phyloP scores from a whole-genome alignment of 1,139 yeast genomes.

The Blastobotrys ciferrii region DNA sequence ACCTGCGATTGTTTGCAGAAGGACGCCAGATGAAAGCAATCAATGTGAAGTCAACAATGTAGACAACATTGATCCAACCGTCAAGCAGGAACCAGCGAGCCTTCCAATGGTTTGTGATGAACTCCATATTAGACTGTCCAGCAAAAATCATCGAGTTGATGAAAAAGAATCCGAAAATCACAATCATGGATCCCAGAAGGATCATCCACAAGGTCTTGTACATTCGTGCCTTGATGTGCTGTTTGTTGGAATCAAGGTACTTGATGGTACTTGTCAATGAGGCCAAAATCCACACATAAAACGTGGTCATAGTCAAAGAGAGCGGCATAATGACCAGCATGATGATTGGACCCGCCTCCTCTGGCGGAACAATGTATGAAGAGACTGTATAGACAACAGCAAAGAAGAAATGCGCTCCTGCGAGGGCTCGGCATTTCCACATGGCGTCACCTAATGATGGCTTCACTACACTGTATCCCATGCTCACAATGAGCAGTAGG shows the following conservation, averaged over 20 bases:
- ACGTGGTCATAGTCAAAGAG: constrained; percentile 63
- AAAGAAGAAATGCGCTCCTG: constrained; percentile 67
- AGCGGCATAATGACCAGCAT: constrained; percentile 65
- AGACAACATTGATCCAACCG: constrained; percentile 93
- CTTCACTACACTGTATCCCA: constrained; percentile 90
- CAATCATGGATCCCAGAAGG: constrained; percentile 62
- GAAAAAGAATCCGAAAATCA: constrained; percentile 62
- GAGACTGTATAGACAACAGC: constrained; percentile 67
- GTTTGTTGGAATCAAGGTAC: constrained; percentile 78
- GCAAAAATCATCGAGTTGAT: constrained; percentile 69
- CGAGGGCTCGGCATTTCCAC: constrained; percentile 77
- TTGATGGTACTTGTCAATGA: constrained; percentile 74
- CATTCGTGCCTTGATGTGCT: constrained; percentile 84
- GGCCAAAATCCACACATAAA: constrained; percentile 72
- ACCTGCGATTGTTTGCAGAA: constrained; percentile 88
- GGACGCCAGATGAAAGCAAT: constrained; percentile 97
- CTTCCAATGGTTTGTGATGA: constrained; percentile 90
- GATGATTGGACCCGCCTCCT: constrained; percentile 44
- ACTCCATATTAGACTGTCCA: constrained; percentile 70
- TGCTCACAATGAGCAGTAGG: constrained; percentile 74
- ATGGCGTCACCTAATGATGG: constrained; percentile 77
- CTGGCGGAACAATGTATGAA: constrained; percentile 57
- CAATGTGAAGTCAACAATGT: constrained; percentile 77
- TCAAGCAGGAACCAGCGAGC: constrained; percentile 83
- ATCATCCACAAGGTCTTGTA: constrained; percentile 76